A percentile compares a stretch with the other conserved stretches of the same genome.
phyloP scores from a whole-genome alignment of 345 rosid species.

The Luvunga scandens region DNA sequence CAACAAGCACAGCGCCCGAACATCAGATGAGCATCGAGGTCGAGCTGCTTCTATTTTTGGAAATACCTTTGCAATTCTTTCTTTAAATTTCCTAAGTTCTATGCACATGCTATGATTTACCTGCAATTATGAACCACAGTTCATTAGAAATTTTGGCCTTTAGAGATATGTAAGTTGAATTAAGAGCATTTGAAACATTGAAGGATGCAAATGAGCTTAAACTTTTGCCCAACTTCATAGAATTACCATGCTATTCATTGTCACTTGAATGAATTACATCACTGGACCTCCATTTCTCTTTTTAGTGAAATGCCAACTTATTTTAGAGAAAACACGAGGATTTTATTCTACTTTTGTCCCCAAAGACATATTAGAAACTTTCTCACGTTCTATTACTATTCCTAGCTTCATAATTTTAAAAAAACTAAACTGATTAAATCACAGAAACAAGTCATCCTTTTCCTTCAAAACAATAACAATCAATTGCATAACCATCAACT shows the following conservation, averaged over 20 bases:
- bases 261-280: neutral
- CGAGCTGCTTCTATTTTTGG: conserved; percentile 77
- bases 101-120: conserved; percentile 70
- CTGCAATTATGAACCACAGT: conserved; percentile 39
- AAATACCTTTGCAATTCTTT: conserved; percentile 39
- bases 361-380: neutral
- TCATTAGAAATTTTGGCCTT: neutral
- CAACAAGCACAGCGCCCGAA: conserved; percentile 50
- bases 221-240: neutral
- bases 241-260: neutral
- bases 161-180: neutral
- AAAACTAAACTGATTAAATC: neutral
- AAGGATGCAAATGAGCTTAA: neutral
- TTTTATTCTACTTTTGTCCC: neutral
- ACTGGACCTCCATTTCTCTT: neutral
- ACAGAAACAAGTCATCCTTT: neutral
- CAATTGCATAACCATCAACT: neutral
- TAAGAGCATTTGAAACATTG: neutral
- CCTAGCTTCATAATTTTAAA: neutral
- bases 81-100: conserved; percentile 44
- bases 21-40: conserved; percentile 66
- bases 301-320: neutral
- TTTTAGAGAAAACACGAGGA: neutral
- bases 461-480: neutral
- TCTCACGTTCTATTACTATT: neutral